A percentile compares a stretch with the other conserved stretches of the same genome.
phyloP scores from a whole-genome alignment of 1,284 basidiomycete genomes.

The Rugosomyces carneus region DNA sequence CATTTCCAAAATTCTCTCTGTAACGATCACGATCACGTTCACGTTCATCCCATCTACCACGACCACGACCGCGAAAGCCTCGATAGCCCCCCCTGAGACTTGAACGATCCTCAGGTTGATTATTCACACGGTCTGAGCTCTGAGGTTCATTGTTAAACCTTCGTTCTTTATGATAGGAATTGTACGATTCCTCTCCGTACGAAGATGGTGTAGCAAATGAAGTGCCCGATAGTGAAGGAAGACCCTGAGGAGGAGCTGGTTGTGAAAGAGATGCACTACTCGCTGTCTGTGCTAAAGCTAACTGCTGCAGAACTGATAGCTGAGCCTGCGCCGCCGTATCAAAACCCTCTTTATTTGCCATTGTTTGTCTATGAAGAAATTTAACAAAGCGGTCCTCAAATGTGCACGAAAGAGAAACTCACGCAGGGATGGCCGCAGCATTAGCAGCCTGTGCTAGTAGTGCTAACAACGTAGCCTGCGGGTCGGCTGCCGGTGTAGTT shows the following conservation, averaged over 20 bases:
- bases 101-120: conserved; percentile 35
- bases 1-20: conserved; percentile 20
- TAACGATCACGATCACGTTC: conserved; percentile 39
- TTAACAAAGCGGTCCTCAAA: conserved; percentile 13
- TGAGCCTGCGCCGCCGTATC: conserved; percentile 39
- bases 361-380: conserved; percentile 48
- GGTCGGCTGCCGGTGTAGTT: conserved; percentile 29
- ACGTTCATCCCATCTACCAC: conserved; percentile 45
- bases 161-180: conserved; percentile 36
- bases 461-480: conserved; percentile 59
- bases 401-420: conserved; percentile 15
- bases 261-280: conserved; percentile 25
- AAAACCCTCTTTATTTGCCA: conserved; percentile 44
- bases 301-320: conserved; percentile 65
- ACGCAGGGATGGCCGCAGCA: conserved; percentile 28
- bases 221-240: conserved; percentile 27
- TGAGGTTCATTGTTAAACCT: conserved; percentile 37
- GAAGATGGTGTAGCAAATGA: conserved; percentile 18
- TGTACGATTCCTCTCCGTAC: conserved; percentile 40
- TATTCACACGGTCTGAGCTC: conserved; percentile 44
- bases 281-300: conserved; percentile 61
- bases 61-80: conserved; percentile 40
- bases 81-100: conserved; percentile 40
- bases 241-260: conserved; percentile 17
- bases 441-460: conserved; percentile 58